phyloP scores from a whole-genome alignment of 306 rosid species.

The Trifolium fragiferum region DNA sequence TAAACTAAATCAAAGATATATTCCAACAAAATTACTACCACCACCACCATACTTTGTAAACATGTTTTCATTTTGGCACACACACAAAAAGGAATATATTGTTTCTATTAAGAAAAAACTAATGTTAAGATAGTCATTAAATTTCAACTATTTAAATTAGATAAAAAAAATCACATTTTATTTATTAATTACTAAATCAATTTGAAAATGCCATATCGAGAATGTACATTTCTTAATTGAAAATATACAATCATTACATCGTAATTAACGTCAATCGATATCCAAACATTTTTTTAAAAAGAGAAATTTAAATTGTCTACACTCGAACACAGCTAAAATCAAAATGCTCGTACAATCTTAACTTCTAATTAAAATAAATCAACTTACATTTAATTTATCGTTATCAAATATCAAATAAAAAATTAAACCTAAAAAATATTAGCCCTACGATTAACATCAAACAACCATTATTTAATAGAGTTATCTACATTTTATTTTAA shows the following conservation, averaged over 20 bases:
- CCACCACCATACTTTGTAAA: neutral
- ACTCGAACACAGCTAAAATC: neutral
- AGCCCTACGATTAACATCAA: neutral
- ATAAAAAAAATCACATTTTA: neutral
- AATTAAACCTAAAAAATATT: neutral
- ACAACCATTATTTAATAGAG: neutral
- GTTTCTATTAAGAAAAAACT: neutral
- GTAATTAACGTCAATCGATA: neutral
- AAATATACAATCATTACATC: neutral
- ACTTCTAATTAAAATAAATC: neutral
- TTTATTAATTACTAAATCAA: neutral
- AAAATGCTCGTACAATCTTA: neutral
- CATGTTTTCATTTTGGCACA: too few species aligned
- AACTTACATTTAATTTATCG: neutral
- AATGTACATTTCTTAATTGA: neutral
- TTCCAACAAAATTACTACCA: neutral
- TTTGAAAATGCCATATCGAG: neutral
- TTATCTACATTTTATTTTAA: neutral
- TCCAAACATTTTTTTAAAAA: neutral
- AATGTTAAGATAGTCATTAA: neutral
- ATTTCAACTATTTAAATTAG: neutral
- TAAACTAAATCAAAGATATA: neutral
- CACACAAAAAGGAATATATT: neutral
- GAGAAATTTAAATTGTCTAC: neutral
- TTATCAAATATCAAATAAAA: neutral